Conservation (phyloP, 116 monocot species). For the Posidonia oceanica region DNA sequence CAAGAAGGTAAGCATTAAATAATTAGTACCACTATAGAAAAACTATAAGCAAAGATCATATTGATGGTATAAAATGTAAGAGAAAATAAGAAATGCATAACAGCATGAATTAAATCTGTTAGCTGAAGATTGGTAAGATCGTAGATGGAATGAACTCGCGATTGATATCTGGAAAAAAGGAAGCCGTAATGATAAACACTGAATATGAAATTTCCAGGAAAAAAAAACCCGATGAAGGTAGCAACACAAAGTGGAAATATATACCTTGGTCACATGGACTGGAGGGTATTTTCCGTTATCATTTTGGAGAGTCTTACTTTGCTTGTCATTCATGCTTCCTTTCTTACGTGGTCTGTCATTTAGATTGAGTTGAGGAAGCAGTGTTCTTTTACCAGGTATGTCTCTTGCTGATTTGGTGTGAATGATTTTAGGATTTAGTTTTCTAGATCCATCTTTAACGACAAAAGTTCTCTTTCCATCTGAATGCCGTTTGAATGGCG, state of each 20-base stretch:
- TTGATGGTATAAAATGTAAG: no score
- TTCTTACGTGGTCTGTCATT: slow-evolving; percentile 9
- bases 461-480: not conserved
- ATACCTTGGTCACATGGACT: not conserved
- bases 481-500: not conserved
- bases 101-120: no score
- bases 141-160: no score
- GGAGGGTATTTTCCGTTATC: not conserved
- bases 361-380: slow-evolving; percentile 3
- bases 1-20: no score
- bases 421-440: slow-evolving; percentile 3
- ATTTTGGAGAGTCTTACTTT: slow-evolving; percentile 15
- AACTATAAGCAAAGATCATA: no score
- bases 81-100: no score
- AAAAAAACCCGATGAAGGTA: not conserved
- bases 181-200: not conserved
- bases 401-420: slow-evolving; percentile 2
- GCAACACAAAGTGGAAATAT: not conserved
- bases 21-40: no score
- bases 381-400: not conserved
- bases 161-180: not conserved
- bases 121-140: no score
- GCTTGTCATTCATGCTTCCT: slow-evolving; percentile 6
- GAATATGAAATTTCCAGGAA: slow-evolving; percentile 1
- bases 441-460: not conserved